Evolutionary conservation across 352 stramenopile species (phyloP).

Genomic region (Phytophthora foliorum): DNA sequence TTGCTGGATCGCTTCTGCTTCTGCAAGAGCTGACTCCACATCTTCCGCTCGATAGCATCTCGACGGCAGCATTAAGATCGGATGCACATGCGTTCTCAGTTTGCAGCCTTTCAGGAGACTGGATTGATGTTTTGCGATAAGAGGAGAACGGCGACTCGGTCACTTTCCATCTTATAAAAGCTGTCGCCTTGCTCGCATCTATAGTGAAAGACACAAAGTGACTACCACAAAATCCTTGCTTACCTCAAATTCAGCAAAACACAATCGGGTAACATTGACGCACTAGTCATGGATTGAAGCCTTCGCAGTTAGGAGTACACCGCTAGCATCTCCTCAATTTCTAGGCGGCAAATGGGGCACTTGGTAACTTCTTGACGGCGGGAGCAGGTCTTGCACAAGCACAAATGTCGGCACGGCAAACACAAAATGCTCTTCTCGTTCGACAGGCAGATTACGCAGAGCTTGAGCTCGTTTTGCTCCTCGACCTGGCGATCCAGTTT

Average conservation of each 20-base stretch:
- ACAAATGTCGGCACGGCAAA: constrained; percentile 84
- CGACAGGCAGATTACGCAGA: constrained; percentile 86
- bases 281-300: constrained; percentile 8
- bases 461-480: constrained; percentile 86
- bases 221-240: constrained; percentile 10
- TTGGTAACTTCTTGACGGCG: constrained; percentile 75
- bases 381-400: constrained; percentile 81
- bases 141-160: constrained; percentile 1
- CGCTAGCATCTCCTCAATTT: constrained; percentile 86
- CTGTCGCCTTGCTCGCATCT: no score
- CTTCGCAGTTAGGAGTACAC: constrained; percentile 73
- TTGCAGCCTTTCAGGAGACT: neutral
- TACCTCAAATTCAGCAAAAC: no score
- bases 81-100: constrained; percentile 1
- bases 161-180: constrained; percentile 26
- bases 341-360: constrained; percentile 86
- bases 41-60: neutral
- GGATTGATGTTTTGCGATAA: constrained; percentile 14
- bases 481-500: constrained; percentile 80
- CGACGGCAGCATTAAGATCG: neutral
- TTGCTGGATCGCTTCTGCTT: constrained; percentile 11
- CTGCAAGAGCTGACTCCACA: constrained; percentile 18
- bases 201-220: constrained; percentile 20
- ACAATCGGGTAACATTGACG: no score
- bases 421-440: constrained; percentile 89